Percentiles rank a stretch among this genome's conserved stretches.
Evolutionary conservation across 164 flowering plant species (phyloP).

Genomic region (Santalum album): DNA sequence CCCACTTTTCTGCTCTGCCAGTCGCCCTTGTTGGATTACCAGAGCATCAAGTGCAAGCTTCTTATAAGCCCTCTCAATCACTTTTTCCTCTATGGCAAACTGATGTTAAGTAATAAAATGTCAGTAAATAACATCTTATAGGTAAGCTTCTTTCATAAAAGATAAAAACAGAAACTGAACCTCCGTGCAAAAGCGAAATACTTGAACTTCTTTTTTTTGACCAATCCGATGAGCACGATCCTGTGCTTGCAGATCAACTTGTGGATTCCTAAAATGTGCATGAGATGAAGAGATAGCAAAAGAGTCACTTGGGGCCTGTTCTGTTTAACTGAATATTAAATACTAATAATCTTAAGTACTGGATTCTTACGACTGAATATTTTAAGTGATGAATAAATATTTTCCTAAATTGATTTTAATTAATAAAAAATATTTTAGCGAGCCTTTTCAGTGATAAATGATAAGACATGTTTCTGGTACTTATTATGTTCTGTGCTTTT

Average conservation of each 20-base stretch:
- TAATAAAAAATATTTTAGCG: no score
- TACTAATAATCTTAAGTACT: no score
- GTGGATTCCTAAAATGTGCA: conserved; percentile 80
- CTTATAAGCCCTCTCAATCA: conserved; percentile 96
- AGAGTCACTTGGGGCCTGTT: no score
- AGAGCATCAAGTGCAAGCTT: conserved; percentile 99
- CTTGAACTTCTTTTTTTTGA: conserved; percentile 99
- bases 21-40: conserved; percentile 96
- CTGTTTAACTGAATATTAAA: no score
- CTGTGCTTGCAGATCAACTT: conserved; percentile 98
- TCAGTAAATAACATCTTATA: not conserved
- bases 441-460: no score
- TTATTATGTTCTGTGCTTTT: no score
- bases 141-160: not conserved
- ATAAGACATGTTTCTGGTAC: no score
- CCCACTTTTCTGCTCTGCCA: conserved; percentile 95
- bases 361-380: no score
- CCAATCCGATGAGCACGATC: conserved; percentile 99
- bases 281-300: no score
- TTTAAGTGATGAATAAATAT: no score
- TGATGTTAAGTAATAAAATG: conserved; percentile 13
- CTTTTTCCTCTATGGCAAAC: conserved; percentile 98
- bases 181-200: conserved; percentile 98
- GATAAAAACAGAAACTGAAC: conserved; percentile 22
- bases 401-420: no score